These are phyloP conservation scores for Penicillium sp. DNA, from an alignment of 2,329 filamentous ascomycete species.

Conservation along the genomic window DNA sequence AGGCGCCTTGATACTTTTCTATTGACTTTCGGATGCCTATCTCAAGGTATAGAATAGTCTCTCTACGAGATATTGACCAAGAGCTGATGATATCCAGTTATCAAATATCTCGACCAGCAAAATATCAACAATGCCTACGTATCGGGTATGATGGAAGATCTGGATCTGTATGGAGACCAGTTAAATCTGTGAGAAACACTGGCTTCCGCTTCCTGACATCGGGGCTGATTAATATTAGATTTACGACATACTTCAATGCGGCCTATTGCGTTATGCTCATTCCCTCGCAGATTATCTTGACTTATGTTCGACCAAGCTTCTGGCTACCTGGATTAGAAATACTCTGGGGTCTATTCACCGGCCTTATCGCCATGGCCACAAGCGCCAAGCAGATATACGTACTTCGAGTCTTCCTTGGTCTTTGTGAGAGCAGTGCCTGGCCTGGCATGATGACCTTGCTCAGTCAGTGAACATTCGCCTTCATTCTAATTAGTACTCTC, in stretches of 20 bases:
- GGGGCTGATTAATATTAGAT: slow-evolving; percentile 20
- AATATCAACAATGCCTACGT: slow-evolving; percentile 31
- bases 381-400: slow-evolving; percentile 32
- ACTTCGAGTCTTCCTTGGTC: slow-evolving; percentile 30
- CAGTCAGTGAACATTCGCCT: slow-evolving; percentile 12
- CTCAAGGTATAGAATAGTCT: slow-evolving; percentile 31
- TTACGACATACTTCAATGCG: slow-evolving; percentile 43
- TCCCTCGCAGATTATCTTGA: slow-evolving; percentile 42
- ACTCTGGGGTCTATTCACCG: slow-evolving; percentile 31
- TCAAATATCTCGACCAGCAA: slow-evolving; percentile 27
- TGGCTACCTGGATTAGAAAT: slow-evolving; percentile 32
- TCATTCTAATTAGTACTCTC: neutral
- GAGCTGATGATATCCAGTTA: slow-evolving; percentile 13
- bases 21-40: slow-evolving; percentile 43
- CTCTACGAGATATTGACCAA: neutral
- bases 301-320: slow-evolving; percentile 33
- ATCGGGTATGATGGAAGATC: slow-evolving; percentile 27
- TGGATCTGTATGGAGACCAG: slow-evolving; percentile 23
- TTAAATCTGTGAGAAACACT: slow-evolving; percentile 19
- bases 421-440: slow-evolving; percentile 32
- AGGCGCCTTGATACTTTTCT: slow-evolving; percentile 40
- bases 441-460: slow-evolving; percentile 34
- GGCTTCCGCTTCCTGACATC: neutral
- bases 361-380: slow-evolving; percentile 28
- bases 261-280: slow-evolving; percentile 43